Base-by-base conservation (phyloP, 768 basidiomycete genomes). In the Exidia glandulosa region DNA sequence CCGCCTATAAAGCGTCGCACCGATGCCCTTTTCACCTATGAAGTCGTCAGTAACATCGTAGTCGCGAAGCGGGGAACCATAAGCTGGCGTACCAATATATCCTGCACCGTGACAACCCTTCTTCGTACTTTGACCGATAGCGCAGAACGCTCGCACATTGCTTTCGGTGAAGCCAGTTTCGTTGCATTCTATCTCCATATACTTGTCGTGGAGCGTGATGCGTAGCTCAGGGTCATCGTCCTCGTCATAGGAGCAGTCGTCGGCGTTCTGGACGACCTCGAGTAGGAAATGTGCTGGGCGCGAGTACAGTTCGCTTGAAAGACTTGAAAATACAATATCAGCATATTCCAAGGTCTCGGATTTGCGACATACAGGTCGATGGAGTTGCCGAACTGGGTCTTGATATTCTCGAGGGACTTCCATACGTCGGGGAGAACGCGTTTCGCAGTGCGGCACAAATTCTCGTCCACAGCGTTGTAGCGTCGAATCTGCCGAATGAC, bases 221-320 rank as follows among this genome's bases (percentile, higher is more conserved):
- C 25, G 10, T 9, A 54, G 5, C 9, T 54, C 50, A 7, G 25
- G 30, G 14, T 23, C 25, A 54, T 6, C 30, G 34, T 45, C 36
- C 31, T 10, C 7, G 2, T 25, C 27, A 33, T 69, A 69, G 1
- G 30, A 16, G 29, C 67, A 69, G 48, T 69, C 68, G 59, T 69
- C 68, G 23, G 68, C 68, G 32, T 69, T 69, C 61, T 69, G 68
- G n/a, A 69, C 62, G 41, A 69, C 63, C 45, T 69, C 68, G 32
- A 69, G 64, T 7, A 69, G 36, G 55, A 69, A 69, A 56, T 69
- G 68, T 2, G 65, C 66, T 23, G 66, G 61, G 36, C 67, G 67
- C 19, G 66, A 61, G 58, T 69, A 69, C 37, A 69, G 52, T 36
- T 69, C 68, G 60, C 25, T 60, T 59, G 27, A 68, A 14, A 54